Evolutionary conservation across 345 rosid genomes (phyloP), one percentile per base, ranked within the genome.

Genomic region (Hibiscus trionum): DNA sequence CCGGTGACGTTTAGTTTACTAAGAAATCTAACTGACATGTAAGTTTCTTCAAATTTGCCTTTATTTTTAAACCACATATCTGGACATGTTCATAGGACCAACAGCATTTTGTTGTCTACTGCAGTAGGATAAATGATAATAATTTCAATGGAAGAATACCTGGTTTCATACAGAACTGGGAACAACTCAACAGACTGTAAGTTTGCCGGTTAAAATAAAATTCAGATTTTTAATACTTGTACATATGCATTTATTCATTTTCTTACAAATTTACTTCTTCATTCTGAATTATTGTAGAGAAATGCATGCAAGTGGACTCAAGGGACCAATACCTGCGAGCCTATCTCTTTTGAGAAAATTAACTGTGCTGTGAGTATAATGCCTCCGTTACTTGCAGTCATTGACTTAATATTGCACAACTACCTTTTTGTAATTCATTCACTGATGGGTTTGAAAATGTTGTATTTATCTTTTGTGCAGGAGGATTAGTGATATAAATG

Each of bases 101-200:
- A 77, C 77, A 77, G 17, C 62, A 27, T 67, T 33, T 69, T 72
- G n/a, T 77, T 77, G 64, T 59, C 64, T 39, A 49, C 61, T 80
- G 86, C 89, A 88, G 93, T 14, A 79, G 88, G 77, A 82, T 88
- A 69, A 86, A 81, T 69, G 93, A 88, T 72, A 88, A 86, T 79
- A 84, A 75, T 62, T 82, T 88, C 77, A 85, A 9, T 16, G 93
- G 91, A 75, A 74, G 21, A 7, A 81, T 88, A 63, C 93, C 93
- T 7, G 71, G 70, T 47, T 84, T 80, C 77, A 71, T 88, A 60
- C 74, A 37, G 64, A 81, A 74, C 4, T 88, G 90, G 93, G 79
- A 70, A 71, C 58, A 81, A 27, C 85, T 88, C 64, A 4, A 3
- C 11, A 86, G 87, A 81, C 77, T 88, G 93, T 88, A 81, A 80